Conservation (phyloP, 352 stramenopile genomes). For the Globisporangium abappressorium region DNA sequence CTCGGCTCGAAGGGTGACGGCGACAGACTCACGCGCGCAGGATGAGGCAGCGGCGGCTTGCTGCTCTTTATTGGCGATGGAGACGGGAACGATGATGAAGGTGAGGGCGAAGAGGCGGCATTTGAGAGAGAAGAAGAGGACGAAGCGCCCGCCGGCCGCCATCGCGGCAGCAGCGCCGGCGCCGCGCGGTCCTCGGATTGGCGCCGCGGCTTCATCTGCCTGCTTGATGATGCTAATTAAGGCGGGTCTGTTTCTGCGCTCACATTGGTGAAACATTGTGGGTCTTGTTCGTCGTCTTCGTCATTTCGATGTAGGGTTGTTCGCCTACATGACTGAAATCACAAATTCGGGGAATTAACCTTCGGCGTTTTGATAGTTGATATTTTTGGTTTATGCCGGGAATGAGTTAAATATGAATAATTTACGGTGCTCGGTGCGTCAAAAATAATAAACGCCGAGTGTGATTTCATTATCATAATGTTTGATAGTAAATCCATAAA, state of each 20-base stretch:
- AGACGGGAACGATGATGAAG: not conserved
- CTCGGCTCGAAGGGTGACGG: slow-evolving; percentile 6
- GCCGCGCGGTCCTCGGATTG: not conserved
- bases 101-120: not conserved
- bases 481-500: too few species aligned
- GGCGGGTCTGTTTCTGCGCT: too few species aligned
- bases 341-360: not conserved
- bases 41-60: not conserved
- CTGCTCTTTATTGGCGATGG: not conserved
- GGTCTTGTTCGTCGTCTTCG: not conserved
- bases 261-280: too few species aligned
- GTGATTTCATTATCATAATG: too few species aligned
- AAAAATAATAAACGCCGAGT: too few species aligned
- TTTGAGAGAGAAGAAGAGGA: not conserved
- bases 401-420: too few species aligned
- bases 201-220: slow-evolving; percentile 6
- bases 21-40: not conserved
- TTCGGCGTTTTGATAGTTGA: too few species aligned
- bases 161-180: slow-evolving; percentile 11
- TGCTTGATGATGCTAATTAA: not conserved
- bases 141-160: not conserved
- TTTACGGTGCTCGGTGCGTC: too few species aligned
- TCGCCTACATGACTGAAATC: not conserved
- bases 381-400: too few species aligned
- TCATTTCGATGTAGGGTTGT: not conserved